These are phyloP conservation scores for Avena insularis DNA, from an alignment of 176 grass and related monocot species.

Conservation along the genomic window DNA sequence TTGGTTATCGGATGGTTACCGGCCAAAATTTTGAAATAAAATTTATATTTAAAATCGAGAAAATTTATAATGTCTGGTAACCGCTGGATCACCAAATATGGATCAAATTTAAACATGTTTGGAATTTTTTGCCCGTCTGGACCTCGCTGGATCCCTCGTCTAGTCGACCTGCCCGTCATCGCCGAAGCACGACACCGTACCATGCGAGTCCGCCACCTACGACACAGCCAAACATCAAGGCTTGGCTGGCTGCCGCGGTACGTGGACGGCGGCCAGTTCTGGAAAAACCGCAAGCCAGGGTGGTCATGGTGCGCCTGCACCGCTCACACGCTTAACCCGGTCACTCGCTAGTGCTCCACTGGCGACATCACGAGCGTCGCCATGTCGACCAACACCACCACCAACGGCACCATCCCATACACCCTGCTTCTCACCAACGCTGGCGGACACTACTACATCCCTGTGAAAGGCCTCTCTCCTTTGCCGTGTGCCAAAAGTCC, in stretches of 20 bases:
- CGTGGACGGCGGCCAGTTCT: constrained; percentile 33
- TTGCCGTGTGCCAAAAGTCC: too few species aligned
- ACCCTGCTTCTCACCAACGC: constrained; percentile 53
- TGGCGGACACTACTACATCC: constrained; percentile 50
- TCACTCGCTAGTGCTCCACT: constrained; percentile 44
- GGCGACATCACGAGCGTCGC: constrained; percentile 38
- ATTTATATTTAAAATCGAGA: too few species aligned
- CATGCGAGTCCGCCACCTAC: neutral
- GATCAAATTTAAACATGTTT: too few species aligned
- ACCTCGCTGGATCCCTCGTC: constrained; percentile 42
- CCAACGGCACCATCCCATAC: constrained; percentile 46
- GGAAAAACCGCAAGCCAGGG: neutral
- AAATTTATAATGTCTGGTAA: too few species aligned
- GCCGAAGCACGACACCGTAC: constrained; percentile 4
- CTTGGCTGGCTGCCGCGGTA: constrained; percentile 7
- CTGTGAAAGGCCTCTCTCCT: constrained; percentile 34
- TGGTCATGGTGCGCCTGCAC: constrained; percentile 36
- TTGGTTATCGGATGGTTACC: too few species aligned
- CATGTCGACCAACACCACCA: constrained; percentile 48
- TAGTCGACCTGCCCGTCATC: constrained; percentile 36
- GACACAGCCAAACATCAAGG: neutral
- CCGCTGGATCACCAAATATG: too few species aligned
- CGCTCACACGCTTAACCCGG: constrained; percentile 37
- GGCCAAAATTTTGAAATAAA: too few species aligned
- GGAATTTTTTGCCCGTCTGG: too few species aligned